These are phyloP conservation scores for Rosa hybrid DNA, from an alignment of 331 rosid species.

Conservation along the genomic window DNA sequence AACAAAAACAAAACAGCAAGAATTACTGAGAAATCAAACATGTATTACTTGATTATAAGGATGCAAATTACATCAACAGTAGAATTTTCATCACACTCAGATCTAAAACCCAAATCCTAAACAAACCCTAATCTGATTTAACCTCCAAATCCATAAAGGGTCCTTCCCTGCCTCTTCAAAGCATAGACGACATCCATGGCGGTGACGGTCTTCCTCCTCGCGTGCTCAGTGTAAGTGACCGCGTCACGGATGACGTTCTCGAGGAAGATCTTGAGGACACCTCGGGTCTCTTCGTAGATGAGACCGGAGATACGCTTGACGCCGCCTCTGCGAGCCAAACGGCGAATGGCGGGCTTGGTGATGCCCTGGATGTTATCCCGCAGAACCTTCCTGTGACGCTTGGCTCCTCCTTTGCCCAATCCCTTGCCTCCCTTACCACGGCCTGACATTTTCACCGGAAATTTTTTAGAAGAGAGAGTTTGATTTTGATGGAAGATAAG, in stretches of 20 bases:
- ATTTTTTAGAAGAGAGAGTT: not conserved
- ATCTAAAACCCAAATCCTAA: not conserved
- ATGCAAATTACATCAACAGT: not conserved
- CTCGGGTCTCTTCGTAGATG: not conserved
- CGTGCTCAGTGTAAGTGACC: not conserved
- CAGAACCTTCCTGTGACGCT: not conserved
- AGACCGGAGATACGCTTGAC: not conserved
- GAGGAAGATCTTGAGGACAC: constrained; percentile 1
- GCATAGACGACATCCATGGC: constrained; percentile 20
- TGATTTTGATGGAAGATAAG: not conserved
- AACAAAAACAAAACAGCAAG: not conserved
- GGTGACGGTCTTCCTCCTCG: not conserved
- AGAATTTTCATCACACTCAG: not conserved
- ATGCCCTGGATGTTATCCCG: not conserved
- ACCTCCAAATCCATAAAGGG: constrained; percentile 1
- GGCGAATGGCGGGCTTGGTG: not conserved
- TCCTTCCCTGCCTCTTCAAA: constrained; percentile 6
- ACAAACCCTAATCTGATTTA: not conserved
- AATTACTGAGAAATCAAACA: not conserved
- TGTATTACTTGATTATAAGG: not conserved
- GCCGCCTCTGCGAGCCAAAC: not conserved
- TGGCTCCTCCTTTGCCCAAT: constrained; percentile 2
- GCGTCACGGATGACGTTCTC: constrained; percentile 18
- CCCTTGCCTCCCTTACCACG: constrained; percentile 12
- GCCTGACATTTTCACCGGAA: not conserved